Percentiles rank a stretch among this genome's conserved stretches.
phyloP scores from a whole-genome alignment of 1,139 yeast genomes.

The Zygoascus hellenicus region DNA sequence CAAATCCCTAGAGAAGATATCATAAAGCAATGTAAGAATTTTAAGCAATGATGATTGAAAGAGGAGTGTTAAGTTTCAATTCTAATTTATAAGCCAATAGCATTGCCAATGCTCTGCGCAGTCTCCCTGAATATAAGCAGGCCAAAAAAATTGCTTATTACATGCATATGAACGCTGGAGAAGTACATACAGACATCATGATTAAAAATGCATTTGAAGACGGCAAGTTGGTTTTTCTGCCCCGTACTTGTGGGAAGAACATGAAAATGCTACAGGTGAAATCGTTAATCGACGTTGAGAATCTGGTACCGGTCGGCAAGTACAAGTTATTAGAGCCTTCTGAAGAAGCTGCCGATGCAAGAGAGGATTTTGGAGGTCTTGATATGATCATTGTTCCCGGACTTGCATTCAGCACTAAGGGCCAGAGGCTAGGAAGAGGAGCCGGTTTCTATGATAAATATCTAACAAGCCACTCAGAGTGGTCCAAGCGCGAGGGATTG shows the following conservation, averaged over 20 bases:
- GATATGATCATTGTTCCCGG: constrained; percentile 83
- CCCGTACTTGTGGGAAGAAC: constrained; percentile 27
- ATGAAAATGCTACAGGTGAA: constrained; percentile 46
- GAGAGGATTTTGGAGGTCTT: constrained; percentile 39
- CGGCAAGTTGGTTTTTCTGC: constrained; percentile 37
- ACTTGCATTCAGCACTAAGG: constrained; percentile 58
- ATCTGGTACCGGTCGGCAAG: constrained; percentile 60
- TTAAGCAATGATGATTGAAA: not conserved
- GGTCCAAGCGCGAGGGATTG: constrained; percentile 21
- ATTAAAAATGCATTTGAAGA: constrained; percentile 45
- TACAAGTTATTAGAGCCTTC: constrained; percentile 66
- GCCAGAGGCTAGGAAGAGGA: constrained; percentile 80
- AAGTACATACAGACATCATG: constrained; percentile 50
- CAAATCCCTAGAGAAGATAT: constrained; percentile 12
- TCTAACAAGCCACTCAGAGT: constrained; percentile 45
- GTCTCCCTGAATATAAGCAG: constrained; percentile 37
- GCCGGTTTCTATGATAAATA: constrained; percentile 89
- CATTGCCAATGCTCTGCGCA: constrained; percentile 33
- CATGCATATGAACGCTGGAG: constrained; percentile 62
- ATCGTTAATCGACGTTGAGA: constrained; percentile 39
- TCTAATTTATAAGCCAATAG: constrained; percentile 23
- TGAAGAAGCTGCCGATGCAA: constrained; percentile 24
- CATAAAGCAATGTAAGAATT: constrained; percentile 20
- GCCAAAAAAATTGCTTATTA: constrained; percentile 55
- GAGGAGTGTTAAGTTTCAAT: not conserved